These are phyloP conservation scores for Oropetium thomaeum DNA, from an alignment of 176 grass and related monocot species.

Conservation along the genomic window DNA sequence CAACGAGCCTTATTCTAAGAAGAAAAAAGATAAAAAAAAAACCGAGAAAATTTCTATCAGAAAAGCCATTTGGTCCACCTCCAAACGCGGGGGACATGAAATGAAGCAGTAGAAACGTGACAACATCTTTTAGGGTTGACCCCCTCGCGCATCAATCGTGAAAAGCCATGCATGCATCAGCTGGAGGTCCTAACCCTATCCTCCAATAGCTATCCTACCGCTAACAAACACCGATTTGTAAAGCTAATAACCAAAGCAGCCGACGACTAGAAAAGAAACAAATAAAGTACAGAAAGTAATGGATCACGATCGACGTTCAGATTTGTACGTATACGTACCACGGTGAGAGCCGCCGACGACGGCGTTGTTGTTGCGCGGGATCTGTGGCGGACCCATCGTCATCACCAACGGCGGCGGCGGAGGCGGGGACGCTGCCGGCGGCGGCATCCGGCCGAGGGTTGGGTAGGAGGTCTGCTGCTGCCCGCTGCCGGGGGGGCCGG, in stretches of 20 bases:
- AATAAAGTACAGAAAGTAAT: not conserved
- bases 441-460: not conserved
- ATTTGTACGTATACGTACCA: not conserved
- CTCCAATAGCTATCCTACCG: too few relatives aligned
- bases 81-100: too few relatives aligned
- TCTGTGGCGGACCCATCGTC: not conserved
- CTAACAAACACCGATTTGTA: too few relatives aligned
- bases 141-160: not conserved
- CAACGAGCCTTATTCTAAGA: too few relatives aligned
- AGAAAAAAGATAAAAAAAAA: too few relatives aligned
- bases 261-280: too few relatives aligned
- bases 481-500: not conserved
- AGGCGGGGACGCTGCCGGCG: not conserved
- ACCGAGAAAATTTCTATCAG: not conserved
- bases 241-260: too few relatives aligned
- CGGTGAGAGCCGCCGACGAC: not conserved
- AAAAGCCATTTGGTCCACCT: not conserved
- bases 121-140: constrained; percentile 25
- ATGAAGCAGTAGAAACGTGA: not conserved
- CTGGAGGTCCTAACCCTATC: constrained; percentile 1
- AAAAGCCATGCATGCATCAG: not conserved
- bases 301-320: not conserved
- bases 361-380: constrained; percentile 7
- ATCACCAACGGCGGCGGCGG: too few relatives aligned
- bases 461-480: too few relatives aligned